A percentile compares a stretch with the other conserved stretches of the same genome.
phyloP scores from a whole-genome alignment of 2,329 filamentous ascomycete species.

The Diaporthe eres region DNA sequence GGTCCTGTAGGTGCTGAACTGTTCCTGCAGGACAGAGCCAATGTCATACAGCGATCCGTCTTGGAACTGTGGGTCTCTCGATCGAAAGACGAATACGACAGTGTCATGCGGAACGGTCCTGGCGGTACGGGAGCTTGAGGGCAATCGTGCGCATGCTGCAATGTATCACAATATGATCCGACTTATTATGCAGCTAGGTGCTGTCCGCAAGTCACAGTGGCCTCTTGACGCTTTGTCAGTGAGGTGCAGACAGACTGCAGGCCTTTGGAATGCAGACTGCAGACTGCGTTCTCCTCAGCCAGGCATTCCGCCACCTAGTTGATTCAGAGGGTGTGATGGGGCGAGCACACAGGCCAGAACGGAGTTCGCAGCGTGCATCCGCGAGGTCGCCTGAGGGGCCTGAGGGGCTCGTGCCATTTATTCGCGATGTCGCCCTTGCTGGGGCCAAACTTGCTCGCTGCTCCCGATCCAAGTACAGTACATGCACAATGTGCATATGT shows the following conservation, averaged over 20 bases:
- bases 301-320: not conserved
- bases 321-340: conserved; percentile 32
- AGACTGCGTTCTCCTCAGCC: not conserved
- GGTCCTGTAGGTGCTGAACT: not conserved
- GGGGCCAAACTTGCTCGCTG: conserved; percentile 6
- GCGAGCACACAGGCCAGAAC: conserved; percentile 13
- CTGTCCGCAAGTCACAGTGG: conserved; percentile 1
- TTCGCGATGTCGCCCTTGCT: conserved; percentile 18
- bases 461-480: not conserved
- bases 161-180: conserved; percentile 27
- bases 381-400: conserved; percentile 20
- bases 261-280: not conserved
- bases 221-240: conserved; percentile 16
- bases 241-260: conserved; percentile 1
- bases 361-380: conserved; percentile 24
- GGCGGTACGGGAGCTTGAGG: conserved; percentile 19
- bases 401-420: conserved; percentile 25
- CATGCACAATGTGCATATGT: conserved; percentile 5
- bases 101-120: conserved; percentile 30
- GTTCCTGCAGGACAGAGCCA: conserved; percentile 20
- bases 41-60: conserved; percentile 12
- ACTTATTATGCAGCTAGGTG: conserved; percentile 19
- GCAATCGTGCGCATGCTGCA: not conserved
- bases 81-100: conserved; percentile 20
- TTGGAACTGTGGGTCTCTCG: conserved; percentile 13